phyloP scores from a whole-genome alignment of 2,329 filamentous ascomycete species.

The Colletotrichum coccodes region DNA sequence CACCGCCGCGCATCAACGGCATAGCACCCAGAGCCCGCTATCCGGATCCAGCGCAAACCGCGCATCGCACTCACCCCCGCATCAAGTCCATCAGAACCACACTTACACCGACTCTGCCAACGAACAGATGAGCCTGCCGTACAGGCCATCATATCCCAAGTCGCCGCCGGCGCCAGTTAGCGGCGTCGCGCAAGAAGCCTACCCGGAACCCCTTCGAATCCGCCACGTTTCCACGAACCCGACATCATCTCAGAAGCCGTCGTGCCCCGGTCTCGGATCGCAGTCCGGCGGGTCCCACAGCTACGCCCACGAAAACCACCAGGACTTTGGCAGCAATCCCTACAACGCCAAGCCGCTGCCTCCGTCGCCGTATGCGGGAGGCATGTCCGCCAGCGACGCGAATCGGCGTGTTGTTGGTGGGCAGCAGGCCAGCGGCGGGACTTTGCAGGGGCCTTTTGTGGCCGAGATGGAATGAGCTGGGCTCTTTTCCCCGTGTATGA shows the following conservation, averaged over 20 bases:
- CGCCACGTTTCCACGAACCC: constrained; percentile 5
- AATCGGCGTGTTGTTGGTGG: neutral
- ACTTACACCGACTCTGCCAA: neutral
- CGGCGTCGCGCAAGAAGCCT: neutral
- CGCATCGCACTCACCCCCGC: neutral
- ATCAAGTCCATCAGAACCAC: neutral
- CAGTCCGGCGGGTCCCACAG: neutral
- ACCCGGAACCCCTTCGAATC: constrained; percentile 19
- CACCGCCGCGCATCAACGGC: neutral
- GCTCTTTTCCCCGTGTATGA: no score
- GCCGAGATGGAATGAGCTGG: constrained; percentile 27
- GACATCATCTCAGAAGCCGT: neutral
- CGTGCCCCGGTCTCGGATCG: constrained; percentile 9
- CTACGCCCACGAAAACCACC: neutral
- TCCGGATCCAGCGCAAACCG: neutral
- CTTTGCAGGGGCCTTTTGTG: constrained; percentile 5
- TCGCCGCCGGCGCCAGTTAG: neutral
- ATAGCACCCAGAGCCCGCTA: constrained; percentile 17
- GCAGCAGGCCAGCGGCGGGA: constrained; percentile 7
- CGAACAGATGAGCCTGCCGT: constrained; percentile 11
- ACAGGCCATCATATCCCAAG: constrained; percentile 16
- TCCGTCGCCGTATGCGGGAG: neutral
- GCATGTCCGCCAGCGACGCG: neutral
- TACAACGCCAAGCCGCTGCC: constrained; percentile 8
- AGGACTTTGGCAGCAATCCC: neutral